Base-by-base conservation (phyloP, 352 stramenopile genomes). In the Globisporangium cystogenes region DNA sequence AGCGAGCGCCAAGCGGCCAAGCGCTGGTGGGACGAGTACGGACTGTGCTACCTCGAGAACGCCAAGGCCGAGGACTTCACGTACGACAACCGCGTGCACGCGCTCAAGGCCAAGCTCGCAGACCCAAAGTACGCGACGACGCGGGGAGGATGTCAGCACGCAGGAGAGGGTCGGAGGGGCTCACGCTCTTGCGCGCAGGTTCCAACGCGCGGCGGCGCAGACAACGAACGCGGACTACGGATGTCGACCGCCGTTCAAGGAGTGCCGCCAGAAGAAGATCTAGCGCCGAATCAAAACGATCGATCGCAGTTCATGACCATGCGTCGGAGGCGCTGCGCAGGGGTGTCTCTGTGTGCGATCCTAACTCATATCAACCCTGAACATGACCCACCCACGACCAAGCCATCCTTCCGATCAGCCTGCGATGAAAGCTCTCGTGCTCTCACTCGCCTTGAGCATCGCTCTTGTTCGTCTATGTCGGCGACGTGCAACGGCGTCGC, bases 1-100 rank as follows among this genome's bases (percentile, higher is more conserved):
- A 88, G 78, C 57, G 81, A 92, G 52, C 76, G 73, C 8, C 78
- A 81, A 48, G 76, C 78, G 3, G 78, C 78, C 47, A 92, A 89
- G 64, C 75, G 69, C 27, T 92, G 81, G 81, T 92, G 78, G 78
- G 78, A 90, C 51, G 81, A 92, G 56, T 90, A 86, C 50, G 81
- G 81, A 16, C 70, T 80, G 45, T 87, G 76, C 66, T 92, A 92
- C 57, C 50, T 92, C 24, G 81, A 90, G 47, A 76, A 88, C 55
- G 70, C 74, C 40, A 86, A 84, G n/a, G 59, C 70, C 1, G 81
- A 92, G 54, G 81, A 92, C 60, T 92, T 92, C 37, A 87, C 81
- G 16, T 90, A 90, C 60, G 76, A 88, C 51, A 88, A 80, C 58
- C 81, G 81, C 49, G 83, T 90, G 27, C 70, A 80, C n/a, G 70